Base-by-base conservation (phyloP, 768 basidiomycete genomes). In the Auriscalpium vulgare region DNA sequence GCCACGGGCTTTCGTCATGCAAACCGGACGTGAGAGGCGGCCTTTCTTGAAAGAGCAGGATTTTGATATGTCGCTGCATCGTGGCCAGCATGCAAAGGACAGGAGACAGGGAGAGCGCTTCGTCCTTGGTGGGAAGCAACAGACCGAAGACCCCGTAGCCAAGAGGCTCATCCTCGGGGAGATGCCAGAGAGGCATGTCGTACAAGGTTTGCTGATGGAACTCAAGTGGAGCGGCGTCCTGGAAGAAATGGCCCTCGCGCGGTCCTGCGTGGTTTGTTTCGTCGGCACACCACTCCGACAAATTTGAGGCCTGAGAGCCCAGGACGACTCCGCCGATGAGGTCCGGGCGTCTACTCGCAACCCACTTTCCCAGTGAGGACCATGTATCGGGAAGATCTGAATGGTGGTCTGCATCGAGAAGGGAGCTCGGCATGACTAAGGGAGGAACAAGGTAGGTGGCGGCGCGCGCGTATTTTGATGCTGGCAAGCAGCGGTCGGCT, bases 391-490 rank as follows among this genome's bases (percentile, higher is more conserved):
- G 50, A n/a, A 48, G 53, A 4, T 54, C 54, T 23, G 47, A 36
- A 16, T 40, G 67, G 59, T 47, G 66, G 43, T 21, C 51, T 43
- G 36, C 67, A 13, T 69, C 68, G 47, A 65, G 59, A 36, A 61
- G 63, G 17, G 65, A 52, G 1, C 68, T 57, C 10, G 78, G 78
- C 35, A 79, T 59, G 7, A 84, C 70, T 58, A 88, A 82, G 2
- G 87, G 87, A 14, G 87, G 87, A 3, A 80, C 63, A 2, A 88
- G 70, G 65, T 78, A 82, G 4, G 70, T 65, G 3, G 79, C 82
- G 23, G 74, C 65, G 35, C 72, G 72, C 19, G 70, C 63, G 8
- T 58, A 56, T 0, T 64, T 62, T 9, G 69, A 67, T 6, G 71
- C 65, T n/a, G 59, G 51, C 45, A 75, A 19, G 50, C 63, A 65